Evolutionary conservation across 164 flowering plant species (phyloP), one percentile per base, ranked within the genome.

Genomic region (Chimonanthus salicifolius): DNA sequence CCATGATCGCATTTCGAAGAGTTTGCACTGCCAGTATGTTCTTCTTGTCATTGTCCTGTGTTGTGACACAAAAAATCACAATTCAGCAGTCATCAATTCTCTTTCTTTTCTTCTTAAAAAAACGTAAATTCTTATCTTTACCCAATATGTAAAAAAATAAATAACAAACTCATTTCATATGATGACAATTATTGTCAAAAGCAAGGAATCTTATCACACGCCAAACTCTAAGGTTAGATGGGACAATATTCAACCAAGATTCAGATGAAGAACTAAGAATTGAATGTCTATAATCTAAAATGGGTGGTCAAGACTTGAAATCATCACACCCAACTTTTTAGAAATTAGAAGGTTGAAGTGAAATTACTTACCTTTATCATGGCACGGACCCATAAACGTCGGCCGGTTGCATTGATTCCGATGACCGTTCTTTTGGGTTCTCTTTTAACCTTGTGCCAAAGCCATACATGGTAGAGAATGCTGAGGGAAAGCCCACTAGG

Each of bases 11-110:
- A 84, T 95, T 95, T 47, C 98, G 76, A 0, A 95, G 83, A 0
- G 99, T 84, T 74, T 95, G 99, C 43, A 95, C 99, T 0, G 94
- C 97, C 54, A 95, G 74, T 18, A 95, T 88, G 84, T 88, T 90
- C 78, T 90, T 95, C 90, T 91, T 95, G 4, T 91, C 98, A 72
- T 85, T 91, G 79, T 95, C 96, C 98, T 95, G 88, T 0, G 58
- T 33, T 33, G 33, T 33, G 33, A 33, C 33, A 13, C 15, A 54
- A 13, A 54, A 54, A 54, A 10, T 54, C 60, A 54, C 60, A 54
- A 54, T 54, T 33, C 33, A 33, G 33, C 33, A 33, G 33, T 33
- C 33, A 33, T 33, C 33, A 33, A 33, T 33, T 33, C 33, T 33
- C 33, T 33, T 33, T 33, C 33, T 33, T 33, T 33, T 20, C 21